phyloP scores from a whole-genome alignment of 306 rosid genomes.

The Rubus idaeus region DNA sequence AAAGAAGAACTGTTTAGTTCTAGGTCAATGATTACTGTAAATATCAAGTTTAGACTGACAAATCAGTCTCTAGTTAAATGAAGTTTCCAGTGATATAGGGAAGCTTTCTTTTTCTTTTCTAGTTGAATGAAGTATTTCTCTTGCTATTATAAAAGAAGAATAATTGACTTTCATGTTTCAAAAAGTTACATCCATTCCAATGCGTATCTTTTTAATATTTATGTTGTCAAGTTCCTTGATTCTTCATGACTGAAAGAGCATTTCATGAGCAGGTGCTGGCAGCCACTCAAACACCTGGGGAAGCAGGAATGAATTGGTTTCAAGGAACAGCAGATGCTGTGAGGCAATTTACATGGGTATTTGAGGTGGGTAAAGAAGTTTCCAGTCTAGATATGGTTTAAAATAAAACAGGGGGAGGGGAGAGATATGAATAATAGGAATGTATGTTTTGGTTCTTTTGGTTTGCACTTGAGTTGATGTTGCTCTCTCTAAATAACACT shows the following conservation, averaged over 20 bases:
- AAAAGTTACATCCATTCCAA: not conserved
- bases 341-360: conserved; percentile 51
- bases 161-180: too few relatives aligned
- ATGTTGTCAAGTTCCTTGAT: conserved; percentile 2
- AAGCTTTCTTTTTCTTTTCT: not conserved
- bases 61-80: not conserved
- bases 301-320: conserved; percentile 55
- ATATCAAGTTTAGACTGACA: not conserved
- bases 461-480: conserved; percentile 10
- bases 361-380: conserved; percentile 36
- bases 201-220: not conserved
- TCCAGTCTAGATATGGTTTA: not conserved
- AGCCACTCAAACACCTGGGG: conserved; percentile 55
- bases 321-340: conserved; percentile 66
- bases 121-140: not conserved
- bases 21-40: not conserved
- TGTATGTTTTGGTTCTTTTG: conserved; percentile 1
- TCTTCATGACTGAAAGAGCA: not conserved
- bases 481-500: conserved; percentile 8
- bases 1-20: not conserved
- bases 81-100: not conserved
- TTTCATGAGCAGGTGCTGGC: conserved; percentile 38
- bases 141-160: not conserved
- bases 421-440: not conserved
- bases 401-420: not conserved